phyloP scores from a whole-genome alignment of 371 early-diverging fungal genomes.

The Gilbertella persicaria region DNA sequence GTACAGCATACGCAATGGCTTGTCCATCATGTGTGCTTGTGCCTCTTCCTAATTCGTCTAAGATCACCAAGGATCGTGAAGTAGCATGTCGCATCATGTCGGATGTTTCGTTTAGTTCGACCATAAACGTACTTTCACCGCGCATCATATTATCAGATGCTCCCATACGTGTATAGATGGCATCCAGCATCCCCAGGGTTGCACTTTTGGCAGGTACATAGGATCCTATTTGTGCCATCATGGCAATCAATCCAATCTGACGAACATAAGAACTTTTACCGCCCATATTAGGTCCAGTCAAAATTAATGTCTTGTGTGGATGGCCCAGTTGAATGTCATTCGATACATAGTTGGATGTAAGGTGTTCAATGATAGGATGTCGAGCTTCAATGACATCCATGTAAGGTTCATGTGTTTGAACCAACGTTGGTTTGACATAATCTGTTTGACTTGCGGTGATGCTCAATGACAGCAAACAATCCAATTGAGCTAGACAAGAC shows the following conservation, averaged over 20 bases:
- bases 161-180: constrained; percentile 71
- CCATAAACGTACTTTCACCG: constrained; percentile 90
- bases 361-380: constrained; percentile 64
- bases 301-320: constrained; percentile 45
- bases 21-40: constrained; percentile 93
- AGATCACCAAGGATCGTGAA: constrained; percentile 74
- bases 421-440: constrained; percentile 73
- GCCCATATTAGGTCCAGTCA: constrained; percentile 92
- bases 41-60: constrained; percentile 99
- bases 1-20: constrained; percentile 88
- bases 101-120: constrained; percentile 83
- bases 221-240: constrained; percentile 88
- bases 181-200: constrained; percentile 65
- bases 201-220: constrained; percentile 68
- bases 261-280: constrained; percentile 82
- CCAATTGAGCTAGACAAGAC: constrained; percentile 64
- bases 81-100: constrained; percentile 75
- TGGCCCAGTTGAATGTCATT: constrained; percentile 66
- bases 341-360: constrained; percentile 57
- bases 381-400: constrained; percentile 56
- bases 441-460: constrained; percentile 62
- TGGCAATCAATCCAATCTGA: constrained; percentile 71
- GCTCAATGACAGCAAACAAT: constrained; percentile 78
- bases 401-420: constrained; percentile 26
- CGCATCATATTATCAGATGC: constrained; percentile 65